A percentile compares a stretch with the other conserved stretches of the same genome.
Conservation (phyloP, 352 stramenopile species). For the Phytophthora megakarya region DNA sequence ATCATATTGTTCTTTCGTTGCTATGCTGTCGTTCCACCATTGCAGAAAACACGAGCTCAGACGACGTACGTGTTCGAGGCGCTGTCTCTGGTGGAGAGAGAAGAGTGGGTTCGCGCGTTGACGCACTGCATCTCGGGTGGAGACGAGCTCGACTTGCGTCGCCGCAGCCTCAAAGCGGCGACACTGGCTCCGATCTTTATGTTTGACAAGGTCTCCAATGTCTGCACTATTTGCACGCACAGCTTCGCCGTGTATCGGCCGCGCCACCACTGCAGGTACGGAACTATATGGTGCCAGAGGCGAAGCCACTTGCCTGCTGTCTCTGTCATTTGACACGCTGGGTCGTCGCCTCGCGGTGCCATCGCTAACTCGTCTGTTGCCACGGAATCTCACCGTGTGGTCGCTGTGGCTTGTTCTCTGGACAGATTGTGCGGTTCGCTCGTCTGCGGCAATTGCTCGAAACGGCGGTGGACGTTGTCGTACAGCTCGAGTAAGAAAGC, state of each 20-base stretch:
- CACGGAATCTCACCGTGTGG: slow-evolving; percentile 12
- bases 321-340: slow-evolving; percentile 19
- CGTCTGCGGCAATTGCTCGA: slow-evolving; percentile 85
- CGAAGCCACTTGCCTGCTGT: slow-evolving; percentile 11
- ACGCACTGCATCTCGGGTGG: slow-evolving; percentile 76
- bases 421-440: slow-evolving; percentile 78
- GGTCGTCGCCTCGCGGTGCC: slow-evolving; percentile 12
- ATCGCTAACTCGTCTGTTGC: slow-evolving; percentile 34
- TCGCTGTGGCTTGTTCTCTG: slow-evolving; percentile 16
- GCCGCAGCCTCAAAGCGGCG: slow-evolving; percentile 72
- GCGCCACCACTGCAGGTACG: slow-evolving; percentile 83
- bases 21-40: not conserved
- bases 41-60: slow-evolving; percentile 37
- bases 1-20: slow-evolving; percentile 3
- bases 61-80: slow-evolving; percentile 73
- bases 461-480: slow-evolving; percentile 73
- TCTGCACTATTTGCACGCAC: slow-evolving; percentile 84
- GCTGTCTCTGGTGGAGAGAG: slow-evolving; percentile 60
- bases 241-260: slow-evolving; percentile 84
- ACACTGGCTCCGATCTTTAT: slow-evolving; percentile 86
- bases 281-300: not conserved
- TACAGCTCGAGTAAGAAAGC: slow-evolving; percentile 83
- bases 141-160: slow-evolving; percentile 58
- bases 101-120: slow-evolving; percentile 84
- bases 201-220: slow-evolving; percentile 87